These are phyloP conservation scores for Porcisia hertigi DNA, from an alignment of 208 protist species.

Conservation along the genomic window DNA sequence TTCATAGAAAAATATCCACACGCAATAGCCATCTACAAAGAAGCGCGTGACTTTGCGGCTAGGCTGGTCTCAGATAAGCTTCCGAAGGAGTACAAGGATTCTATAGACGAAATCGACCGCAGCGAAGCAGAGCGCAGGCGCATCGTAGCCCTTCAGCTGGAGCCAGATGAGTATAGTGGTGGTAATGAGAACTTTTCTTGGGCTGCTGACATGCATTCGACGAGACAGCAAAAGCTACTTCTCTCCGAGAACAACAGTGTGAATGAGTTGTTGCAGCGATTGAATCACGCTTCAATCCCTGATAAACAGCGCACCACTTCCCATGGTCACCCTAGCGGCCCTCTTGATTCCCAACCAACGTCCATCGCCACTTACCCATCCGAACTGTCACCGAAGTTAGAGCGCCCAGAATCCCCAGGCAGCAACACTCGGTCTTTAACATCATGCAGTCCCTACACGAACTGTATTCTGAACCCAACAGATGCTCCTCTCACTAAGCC, in stretches of 20 bases:
- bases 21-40: slow-evolving; percentile 19
- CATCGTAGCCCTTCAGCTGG: slow-evolving; percentile 41
- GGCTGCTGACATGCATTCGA: slow-evolving; percentile 9
- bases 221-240: slow-evolving; percentile 31
- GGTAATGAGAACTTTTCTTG: not conserved
- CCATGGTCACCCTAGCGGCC: not conserved
- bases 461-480: slow-evolving; percentile 35
- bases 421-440: not conserved
- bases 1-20: slow-evolving; percentile 12
- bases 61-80: slow-evolving; percentile 32
- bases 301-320: not conserved
- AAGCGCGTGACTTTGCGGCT: slow-evolving; percentile 33
- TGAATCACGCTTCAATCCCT: slow-evolving; percentile 18
- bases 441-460: slow-evolving; percentile 18
- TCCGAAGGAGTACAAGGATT: slow-evolving; percentile 27
- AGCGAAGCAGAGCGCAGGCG: slow-evolving; percentile 34
- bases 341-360: not conserved
- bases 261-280: slow-evolving; percentile 18
- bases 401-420: not conserved
- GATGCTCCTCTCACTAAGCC: slow-evolving; percentile 16
- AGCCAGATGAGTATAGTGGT: slow-evolving; percentile 15
- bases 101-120: slow-evolving; percentile 39
- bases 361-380: not conserved
- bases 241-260: slow-evolving; percentile 23
- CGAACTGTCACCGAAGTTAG: not conserved